Base-by-base conservation (phyloP, 2,329 filamentous ascomycete genomes). In the Clarireedia monteithiana region DNA sequence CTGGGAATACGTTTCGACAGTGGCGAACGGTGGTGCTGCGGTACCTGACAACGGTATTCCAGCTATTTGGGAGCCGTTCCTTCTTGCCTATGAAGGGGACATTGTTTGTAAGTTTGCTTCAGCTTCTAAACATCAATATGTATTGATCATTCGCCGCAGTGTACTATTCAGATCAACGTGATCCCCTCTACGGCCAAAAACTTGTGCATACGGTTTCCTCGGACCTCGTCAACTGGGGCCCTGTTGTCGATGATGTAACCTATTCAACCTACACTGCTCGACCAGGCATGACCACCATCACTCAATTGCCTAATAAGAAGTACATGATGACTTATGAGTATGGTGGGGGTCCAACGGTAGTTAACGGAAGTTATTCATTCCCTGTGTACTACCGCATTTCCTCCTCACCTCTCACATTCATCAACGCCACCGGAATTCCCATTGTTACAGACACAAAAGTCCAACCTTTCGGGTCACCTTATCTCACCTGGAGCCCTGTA, bases 131-230 rank as follows among this genome's bases (percentile, higher is more conserved):
- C 27, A 9, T 15, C 17, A 39, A n/a, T 38, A 27, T 17, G 44
- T 46, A 38, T 48, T 56, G n/a, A 56, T 14, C 27, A 10, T 36
- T 23, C 0, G 34, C 12, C 7, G 40, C 17, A 56, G 73, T 78
- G 63, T 89, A 86, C 74, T 89, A 88, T 72, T 83, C 84, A 1
- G 86, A 89, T 68, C 86, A 89, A 67, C 78, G 85, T 38, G 83
- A 83, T 59, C 76, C 82, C 60, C 72, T 73, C 1, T 74, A 88
- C 64, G 85, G 85, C 17, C 85, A 89, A 69, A 86, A 88, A 66
- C 75, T 89, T 40, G 76, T 81, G 2, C 84, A 89, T 68, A 57
- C 60, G 44, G 62, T 61, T 5, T 88, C 68, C 74, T 75, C 15
- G 1, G 82, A 89, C 64, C 73, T 87, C 20, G 69, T 73, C 57